Evolutionary conservation across 1,284 basidiomycete genomes (phyloP).

Genomic region (Xerocomus amazonicus): DNA sequence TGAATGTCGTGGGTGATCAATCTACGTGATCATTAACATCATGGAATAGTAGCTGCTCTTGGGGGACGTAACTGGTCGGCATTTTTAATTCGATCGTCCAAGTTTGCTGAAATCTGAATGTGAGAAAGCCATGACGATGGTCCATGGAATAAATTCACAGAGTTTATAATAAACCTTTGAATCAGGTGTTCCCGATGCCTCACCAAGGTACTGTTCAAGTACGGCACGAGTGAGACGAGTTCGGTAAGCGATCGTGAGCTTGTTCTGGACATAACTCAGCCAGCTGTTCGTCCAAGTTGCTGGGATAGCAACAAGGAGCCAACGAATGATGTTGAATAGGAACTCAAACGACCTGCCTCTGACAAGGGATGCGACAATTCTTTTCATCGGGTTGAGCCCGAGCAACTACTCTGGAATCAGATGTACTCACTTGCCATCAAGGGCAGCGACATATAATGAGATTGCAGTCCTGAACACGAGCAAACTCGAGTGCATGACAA

Average conservation of each 20-base stretch:
- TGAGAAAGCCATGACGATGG: conserved; percentile 3
- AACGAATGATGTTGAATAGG: conserved; percentile 81
- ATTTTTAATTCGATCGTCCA: conserved; percentile 95
- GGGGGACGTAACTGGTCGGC: conserved; percentile 74
- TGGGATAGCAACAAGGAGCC: conserved; percentile 92
- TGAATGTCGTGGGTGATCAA: conserved; percentile 97
- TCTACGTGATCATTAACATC: conserved; percentile 36
- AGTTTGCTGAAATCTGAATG: conserved; percentile 54
- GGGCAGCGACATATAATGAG: conserved; percentile 91
- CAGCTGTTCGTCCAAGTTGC: conserved; percentile 97
- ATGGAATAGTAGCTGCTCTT: not conserved
- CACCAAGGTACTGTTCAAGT: conserved; percentile 81
- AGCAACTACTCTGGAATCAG: not conserved
- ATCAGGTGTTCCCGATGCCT: conserved; percentile 56
- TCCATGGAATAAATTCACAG: conserved; percentile 34
- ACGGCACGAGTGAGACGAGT: conserved; percentile 84
- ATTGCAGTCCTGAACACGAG: conserved; percentile 88
- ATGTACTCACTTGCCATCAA: conserved; percentile 81
- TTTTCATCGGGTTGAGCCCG: conserved; percentile 29
- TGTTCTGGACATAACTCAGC: conserved; percentile 92
- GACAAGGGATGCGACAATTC: conserved; percentile 95
- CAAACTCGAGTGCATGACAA: conserved; percentile 85
- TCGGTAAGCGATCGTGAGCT: conserved; percentile 89
- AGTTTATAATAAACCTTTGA: conserved; percentile 91
- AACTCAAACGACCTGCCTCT: conserved; percentile 81